Evolutionary conservation across 2,329 filamentous ascomycete species (phyloP).

Genomic region (Harringtonia aguacate): DNA sequence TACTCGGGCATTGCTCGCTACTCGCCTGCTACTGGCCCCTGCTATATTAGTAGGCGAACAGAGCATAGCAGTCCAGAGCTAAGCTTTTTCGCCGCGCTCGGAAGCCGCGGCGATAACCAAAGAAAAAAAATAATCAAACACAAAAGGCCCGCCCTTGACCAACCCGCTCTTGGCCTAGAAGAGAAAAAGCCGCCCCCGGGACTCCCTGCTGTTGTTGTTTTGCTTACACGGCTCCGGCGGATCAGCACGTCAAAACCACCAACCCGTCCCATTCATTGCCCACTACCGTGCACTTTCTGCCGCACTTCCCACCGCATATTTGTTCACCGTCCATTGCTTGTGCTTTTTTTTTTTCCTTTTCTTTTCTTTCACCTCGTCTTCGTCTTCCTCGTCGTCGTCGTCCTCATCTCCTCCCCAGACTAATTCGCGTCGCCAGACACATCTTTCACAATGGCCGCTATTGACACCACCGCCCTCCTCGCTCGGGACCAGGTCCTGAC

Average conservation of each 20-base stretch:
- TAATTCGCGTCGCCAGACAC: too few relatives aligned
- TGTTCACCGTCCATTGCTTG: too few relatives aligned
- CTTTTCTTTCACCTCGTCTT: not conserved
- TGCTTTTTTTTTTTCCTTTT: not conserved
- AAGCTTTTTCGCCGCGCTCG: slow-evolving; percentile 10
- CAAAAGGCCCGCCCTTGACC: too few relatives aligned
- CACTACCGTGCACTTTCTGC: too few relatives aligned
- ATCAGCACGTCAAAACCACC: not conserved
- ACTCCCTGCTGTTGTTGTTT: not conserved
- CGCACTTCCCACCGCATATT: too few relatives aligned
- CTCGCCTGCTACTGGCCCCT: not conserved
- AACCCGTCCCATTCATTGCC: not conserved
- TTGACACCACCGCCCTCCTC: slow-evolving; percentile 17
- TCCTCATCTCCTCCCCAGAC: not conserved
- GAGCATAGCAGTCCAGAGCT: slow-evolving; percentile 8
- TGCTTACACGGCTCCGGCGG: slow-evolving; percentile 1
- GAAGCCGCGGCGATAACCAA: slow-evolving; percentile 13
- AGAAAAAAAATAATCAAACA: slow-evolving; percentile 4
- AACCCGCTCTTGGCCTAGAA: slow-evolving; percentile 3
- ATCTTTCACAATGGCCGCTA: slow-evolving; percentile 22
- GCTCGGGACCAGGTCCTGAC: slow-evolving; percentile 23
- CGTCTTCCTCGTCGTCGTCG: not conserved
- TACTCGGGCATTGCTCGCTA: slow-evolving; percentile 1
- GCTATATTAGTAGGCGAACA: not conserved
- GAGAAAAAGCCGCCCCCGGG: slow-evolving; percentile 7